Conservation (phyloP, 2,329 filamentous ascomycete species). For the Daldinia sp. region DNA sequence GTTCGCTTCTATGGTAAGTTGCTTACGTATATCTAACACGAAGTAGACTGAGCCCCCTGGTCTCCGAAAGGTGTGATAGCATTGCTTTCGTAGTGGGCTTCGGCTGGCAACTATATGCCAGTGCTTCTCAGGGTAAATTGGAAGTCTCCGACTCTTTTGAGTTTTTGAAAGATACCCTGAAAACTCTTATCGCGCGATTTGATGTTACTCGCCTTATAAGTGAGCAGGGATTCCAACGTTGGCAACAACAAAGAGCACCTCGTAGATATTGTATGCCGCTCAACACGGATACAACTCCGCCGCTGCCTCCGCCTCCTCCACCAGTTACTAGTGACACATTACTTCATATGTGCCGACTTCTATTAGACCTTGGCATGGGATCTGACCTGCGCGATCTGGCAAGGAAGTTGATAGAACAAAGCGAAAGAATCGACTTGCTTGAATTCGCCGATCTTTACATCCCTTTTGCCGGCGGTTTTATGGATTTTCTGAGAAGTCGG, state of each 20-base stretch:
- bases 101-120: constrained; percentile 21
- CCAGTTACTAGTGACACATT: constrained; percentile 26
- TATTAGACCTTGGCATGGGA: constrained; percentile 24
- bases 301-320: constrained; percentile 11
- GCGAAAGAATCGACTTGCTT: constrained; percentile 15
- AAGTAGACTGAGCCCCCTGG: constrained; percentile 21
- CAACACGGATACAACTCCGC: background rate
- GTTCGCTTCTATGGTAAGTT: constrained; percentile 1
- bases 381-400: constrained; percentile 11
- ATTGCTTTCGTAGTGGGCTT: constrained; percentile 28
- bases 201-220: constrained; percentile 21
- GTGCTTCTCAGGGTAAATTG: constrained; percentile 12
- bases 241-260: constrained; percentile 7
- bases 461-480: constrained; percentile 18
- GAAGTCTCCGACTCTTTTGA: constrained; percentile 16
- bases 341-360: constrained; percentile 8
- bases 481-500: constrained; percentile 4
- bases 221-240: constrained; percentile 17
- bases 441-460: constrained; percentile 27
- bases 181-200: constrained; percentile 10
- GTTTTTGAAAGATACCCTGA: constrained; percentile 20
- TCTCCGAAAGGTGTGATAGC: constrained; percentile 12
- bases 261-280: background rate
- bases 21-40: constrained; percentile 10
- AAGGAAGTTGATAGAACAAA: constrained; percentile 19